phyloP scores from a whole-genome alignment of 192 early-diverging fungal species.

The Coemansia sp. region DNA sequence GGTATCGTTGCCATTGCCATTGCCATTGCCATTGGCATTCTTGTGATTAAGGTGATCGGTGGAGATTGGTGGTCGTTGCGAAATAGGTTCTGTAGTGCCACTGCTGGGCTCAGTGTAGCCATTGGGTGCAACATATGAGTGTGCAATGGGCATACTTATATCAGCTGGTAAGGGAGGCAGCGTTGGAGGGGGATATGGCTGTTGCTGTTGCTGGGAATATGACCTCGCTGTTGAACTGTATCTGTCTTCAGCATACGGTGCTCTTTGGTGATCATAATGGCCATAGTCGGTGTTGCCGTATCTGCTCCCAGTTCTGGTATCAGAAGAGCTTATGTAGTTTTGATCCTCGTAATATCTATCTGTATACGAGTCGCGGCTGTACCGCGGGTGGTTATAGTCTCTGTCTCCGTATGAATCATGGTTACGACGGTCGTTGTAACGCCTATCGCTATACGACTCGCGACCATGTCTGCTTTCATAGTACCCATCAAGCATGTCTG shows the following conservation, averaged over 20 bases:
- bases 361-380: too few relatives aligned
- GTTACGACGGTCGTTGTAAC: background rate
- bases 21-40: background rate
- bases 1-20: background rate
- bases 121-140: too few relatives aligned
- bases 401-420: background rate
- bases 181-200: background rate
- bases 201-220: too few relatives aligned
- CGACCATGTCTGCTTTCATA: background rate
- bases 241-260: too few relatives aligned
- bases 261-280: too few relatives aligned
- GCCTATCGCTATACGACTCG: background rate
- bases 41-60: too few relatives aligned
- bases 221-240: too few relatives aligned
- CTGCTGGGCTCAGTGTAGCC: too few relatives aligned
- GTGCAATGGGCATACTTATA: too few relatives aligned
- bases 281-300: background rate
- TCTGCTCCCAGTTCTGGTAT: background rate
- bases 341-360: background rate
- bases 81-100: too few relatives aligned
- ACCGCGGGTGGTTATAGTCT: background rate
- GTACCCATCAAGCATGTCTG: slow-evolving; percentile 24
- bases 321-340: background rate
- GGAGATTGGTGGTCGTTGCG: too few relatives aligned
- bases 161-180: too few relatives aligned